Evolutionary conservation across 2,329 filamentous ascomycete genomes (phyloP), one percentile per base, ranked within the genome.

Genomic region (Ophiostoma sp.): DNA sequence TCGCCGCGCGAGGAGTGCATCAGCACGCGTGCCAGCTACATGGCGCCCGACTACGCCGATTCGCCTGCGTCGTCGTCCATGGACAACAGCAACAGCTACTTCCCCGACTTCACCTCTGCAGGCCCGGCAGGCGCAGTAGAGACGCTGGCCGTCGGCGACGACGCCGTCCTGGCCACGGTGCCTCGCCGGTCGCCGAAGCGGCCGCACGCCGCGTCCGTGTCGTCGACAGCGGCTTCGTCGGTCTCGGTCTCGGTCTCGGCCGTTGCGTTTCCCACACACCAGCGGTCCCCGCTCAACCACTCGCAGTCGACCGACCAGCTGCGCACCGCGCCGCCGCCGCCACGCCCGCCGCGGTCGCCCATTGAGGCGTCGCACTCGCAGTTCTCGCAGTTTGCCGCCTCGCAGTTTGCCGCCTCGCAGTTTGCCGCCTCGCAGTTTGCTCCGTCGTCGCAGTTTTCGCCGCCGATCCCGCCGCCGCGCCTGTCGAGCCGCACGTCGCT

Each of bases 401-500:
- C 83, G 13, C 13, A 13, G 11, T 57, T 57, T 31, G 8, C 27
- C 1, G n/a, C 52, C 68, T 84, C 83, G 13, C 11, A 11, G 11
- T 57, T 57, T 31, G 8, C 27, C 1, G n/a, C 52, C 68, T 84
- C 83, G 13, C 82, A 82, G 11, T 77, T 78, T 33, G 77, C 80
- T 39, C 72, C 75, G 68, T n/a, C 48, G 48, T n/a, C n/a, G n/a
- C 7, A 10, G 1, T 60, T 60, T 17, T 41, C 71, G 1, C 79
- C 82, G 2, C 81, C 84, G 3, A 76, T 82, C 15, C 81, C 83
- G 3, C 86, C 85, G 5, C 83, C 84, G 3, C 83, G 86, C 31
- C 78, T 83, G 31, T 88, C 86, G 0, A 89, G 87, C 74, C 83
- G 86, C 15, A 78, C 81, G 17, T 85, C 82, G 10, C 75, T 79